Evolutionary conservation across 768 basidiomycete genomes (phyloP).

Genomic region (Termitomyces sp.): DNA sequence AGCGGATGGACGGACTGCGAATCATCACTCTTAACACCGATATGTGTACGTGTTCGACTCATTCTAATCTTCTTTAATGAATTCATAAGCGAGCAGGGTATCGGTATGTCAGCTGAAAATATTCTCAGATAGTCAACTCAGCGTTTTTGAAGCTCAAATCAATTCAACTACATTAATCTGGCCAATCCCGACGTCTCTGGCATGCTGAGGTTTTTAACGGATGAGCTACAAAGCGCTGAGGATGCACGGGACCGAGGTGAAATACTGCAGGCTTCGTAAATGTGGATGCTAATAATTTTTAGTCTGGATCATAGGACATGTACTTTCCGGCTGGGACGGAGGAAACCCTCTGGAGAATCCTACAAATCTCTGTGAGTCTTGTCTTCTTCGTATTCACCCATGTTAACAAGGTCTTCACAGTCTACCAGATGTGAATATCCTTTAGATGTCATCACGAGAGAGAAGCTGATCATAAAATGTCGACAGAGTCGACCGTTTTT

Average conservation of each 20-base stretch:
- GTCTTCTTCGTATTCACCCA: neutral
- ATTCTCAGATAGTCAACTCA: neutral
- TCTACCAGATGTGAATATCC: slow-evolving; percentile 32
- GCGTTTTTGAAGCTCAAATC: slow-evolving; percentile 44
- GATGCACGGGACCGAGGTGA: slow-evolving; percentile 67
- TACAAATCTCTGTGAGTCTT: slow-evolving; percentile 58
- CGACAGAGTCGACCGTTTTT: slow-evolving; percentile 65
- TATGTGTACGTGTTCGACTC: slow-evolving; percentile 44
- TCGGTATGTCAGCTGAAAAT: slow-evolving; percentile 17
- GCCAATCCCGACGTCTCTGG: slow-evolving; percentile 65
- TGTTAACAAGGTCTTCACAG: slow-evolving; percentile 7
- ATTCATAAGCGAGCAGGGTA: slow-evolving; percentile 23
- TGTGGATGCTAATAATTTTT: slow-evolving; percentile 23
- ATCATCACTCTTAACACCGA: slow-evolving; percentile 76
- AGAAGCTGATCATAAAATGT: slow-evolving; percentile 1
- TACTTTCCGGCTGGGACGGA: slow-evolving; percentile 66
- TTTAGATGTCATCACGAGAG: slow-evolving; percentile 4
- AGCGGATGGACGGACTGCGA: slow-evolving; percentile 62
- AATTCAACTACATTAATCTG: slow-evolving; percentile 75
- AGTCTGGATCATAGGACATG: slow-evolving; percentile 55
- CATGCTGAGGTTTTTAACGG: slow-evolving; percentile 72
- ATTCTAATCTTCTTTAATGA: neutral
- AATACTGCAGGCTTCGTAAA: neutral
- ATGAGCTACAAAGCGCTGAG: slow-evolving; percentile 74
- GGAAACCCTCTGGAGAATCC: slow-evolving; percentile 57